Percentiles rank a stretch among this genome's conserved stretches.
Conservation (phyloP, 2,329 filamentous ascomycete species). For the Penicillium brevicompactum region DNA sequence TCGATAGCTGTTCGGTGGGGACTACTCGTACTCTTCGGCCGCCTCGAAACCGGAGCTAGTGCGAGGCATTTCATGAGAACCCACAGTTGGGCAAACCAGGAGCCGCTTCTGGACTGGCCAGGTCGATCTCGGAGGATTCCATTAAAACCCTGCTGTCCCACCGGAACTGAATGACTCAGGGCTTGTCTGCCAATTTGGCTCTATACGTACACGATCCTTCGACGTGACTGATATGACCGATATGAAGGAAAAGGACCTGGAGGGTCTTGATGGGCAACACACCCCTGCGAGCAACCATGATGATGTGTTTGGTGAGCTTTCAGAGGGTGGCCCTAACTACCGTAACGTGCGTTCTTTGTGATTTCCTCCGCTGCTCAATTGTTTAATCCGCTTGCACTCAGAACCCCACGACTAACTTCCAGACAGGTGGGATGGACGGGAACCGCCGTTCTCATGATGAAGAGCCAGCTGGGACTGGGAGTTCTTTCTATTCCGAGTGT, state of each 20-base stretch:
- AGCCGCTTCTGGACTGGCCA: neutral
- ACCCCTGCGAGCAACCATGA: neutral
- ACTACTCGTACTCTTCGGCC: neutral
- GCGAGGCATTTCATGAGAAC: neutral
- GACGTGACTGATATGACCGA: slow-evolving; percentile 1
- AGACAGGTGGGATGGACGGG: slow-evolving; percentile 7
- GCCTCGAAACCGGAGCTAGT: neutral
- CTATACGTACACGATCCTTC: neutral
- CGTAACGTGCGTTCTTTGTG: neutral
- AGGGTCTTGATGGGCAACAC: neutral
- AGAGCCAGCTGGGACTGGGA: slow-evolving; percentile 7
- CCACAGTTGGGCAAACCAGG: neutral
- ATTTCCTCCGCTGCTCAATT: no score
- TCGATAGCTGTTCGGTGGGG: neutral
- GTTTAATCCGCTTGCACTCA: neutral
- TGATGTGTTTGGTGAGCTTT: neutral
- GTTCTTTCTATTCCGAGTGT: slow-evolving; percentile 8
- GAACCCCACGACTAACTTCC: neutral
- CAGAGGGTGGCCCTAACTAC: slow-evolving; percentile 4
- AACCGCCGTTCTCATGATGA: slow-evolving; percentile 7
- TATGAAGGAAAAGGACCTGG: slow-evolving; percentile 5
- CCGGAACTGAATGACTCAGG: neutral
- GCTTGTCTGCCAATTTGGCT: neutral
- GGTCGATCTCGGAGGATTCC: neutral
- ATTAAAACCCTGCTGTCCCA: neutral